These are phyloP conservation scores for Agaricus sinodeliciosus DNA, from an alignment of 768 basidiomycete genomes.

Conservation along the genomic window DNA sequence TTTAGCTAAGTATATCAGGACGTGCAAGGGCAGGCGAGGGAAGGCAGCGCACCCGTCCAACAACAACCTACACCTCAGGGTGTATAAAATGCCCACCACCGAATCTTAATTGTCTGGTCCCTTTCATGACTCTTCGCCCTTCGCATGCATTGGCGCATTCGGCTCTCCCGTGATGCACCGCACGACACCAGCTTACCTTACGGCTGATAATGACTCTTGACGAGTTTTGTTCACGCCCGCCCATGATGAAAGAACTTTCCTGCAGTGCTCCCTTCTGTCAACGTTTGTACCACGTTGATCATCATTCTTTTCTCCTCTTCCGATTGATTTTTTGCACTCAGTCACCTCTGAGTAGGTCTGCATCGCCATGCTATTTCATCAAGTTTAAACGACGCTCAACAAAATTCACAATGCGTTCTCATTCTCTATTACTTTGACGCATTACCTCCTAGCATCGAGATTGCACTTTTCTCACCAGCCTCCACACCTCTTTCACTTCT, in stretches of 20 bases:
- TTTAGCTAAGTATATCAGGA: slow-evolving; percentile 35
- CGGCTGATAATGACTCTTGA: not conserved
- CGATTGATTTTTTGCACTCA: not conserved
- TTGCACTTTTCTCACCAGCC: not conserved
- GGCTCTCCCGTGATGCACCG: not conserved
- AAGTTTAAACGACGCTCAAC: not conserved
- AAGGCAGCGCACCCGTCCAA: slow-evolving; percentile 49
- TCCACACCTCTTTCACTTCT: not conserved
- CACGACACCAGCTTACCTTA: not conserved
- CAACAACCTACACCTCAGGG: slow-evolving; percentile 75
- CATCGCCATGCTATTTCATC: not conserved
- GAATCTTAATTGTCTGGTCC: not conserved
- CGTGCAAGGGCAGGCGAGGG: slow-evolving; percentile 55
- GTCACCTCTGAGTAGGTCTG: not conserved
- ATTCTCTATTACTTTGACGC: not conserved
- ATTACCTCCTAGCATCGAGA: not conserved
- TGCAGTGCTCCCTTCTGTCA: not conserved
- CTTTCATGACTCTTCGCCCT: not conserved
- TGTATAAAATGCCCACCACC: slow-evolving; percentile 26
- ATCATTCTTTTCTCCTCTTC: not conserved
- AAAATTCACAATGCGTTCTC: not conserved
- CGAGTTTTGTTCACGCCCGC: not conserved
- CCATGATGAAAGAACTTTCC: not conserved
- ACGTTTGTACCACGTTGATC: not conserved
- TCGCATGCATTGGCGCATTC: not conserved